Evolutionary conservation across 176 grass and related monocot species (phyloP).

Genomic region (Areca catechu): DNA sequence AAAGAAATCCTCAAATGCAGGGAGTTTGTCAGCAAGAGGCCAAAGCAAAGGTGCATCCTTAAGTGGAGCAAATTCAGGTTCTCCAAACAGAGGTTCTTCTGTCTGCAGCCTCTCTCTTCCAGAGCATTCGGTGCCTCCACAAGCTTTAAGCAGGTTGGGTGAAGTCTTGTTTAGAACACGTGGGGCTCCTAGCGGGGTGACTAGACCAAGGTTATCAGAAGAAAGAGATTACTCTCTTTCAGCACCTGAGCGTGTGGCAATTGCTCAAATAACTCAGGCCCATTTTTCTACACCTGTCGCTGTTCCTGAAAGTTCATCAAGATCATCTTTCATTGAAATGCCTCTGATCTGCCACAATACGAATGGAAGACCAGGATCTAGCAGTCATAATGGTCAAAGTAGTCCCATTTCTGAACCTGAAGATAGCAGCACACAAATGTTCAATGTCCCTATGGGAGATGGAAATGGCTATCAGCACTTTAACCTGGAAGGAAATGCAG

Average conservation of each 20-base stretch:
- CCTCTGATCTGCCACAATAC: not conserved
- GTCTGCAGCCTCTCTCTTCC: not conserved
- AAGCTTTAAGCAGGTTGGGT: not conserved
- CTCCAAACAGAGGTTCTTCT: not conserved
- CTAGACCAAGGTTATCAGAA: conserved; percentile 1
- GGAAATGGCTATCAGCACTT: not conserved
- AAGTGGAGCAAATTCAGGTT: conserved; percentile 5
- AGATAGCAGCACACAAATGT: not conserved
- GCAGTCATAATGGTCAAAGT: not conserved
- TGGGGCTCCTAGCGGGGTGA: not conserved
- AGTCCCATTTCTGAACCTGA: not conserved
- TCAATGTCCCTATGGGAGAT: not conserved
- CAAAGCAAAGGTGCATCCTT: conserved; percentile 20
- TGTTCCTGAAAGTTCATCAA: not conserved
- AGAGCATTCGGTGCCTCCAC: not conserved
- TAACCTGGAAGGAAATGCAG: conserved; percentile 1
- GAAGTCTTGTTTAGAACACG: not conserved
- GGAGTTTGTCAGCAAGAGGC: not conserved
- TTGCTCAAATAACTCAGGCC: not conserved
- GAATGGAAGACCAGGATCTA: not conserved
- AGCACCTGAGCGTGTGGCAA: too few relatives aligned
- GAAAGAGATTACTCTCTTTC: not conserved
- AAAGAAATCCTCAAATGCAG: conserved; percentile 2
- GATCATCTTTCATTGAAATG: not conserved
- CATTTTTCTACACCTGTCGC: not conserved